Base-by-base conservation (phyloP, 768 basidiomycete species). In the Crepidotus variabilis region DNA sequence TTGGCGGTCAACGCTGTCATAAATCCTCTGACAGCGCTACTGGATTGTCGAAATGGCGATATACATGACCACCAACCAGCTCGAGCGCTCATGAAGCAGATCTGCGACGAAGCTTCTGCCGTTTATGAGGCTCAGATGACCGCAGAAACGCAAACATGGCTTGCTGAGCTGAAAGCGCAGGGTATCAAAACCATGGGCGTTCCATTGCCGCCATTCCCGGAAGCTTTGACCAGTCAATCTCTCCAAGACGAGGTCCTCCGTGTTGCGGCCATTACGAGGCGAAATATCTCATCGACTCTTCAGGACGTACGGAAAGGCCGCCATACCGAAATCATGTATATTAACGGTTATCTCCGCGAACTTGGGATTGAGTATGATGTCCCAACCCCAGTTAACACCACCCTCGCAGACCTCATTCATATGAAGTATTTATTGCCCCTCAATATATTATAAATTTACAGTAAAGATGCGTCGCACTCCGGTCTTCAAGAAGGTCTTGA, bases 21-120 rank as follows among this genome's bases (percentile, higher is more conserved):
- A 69, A 94, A 97, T 65, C 86, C 96, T 1, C 78, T 98, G 55
- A 91, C 94, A 0, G 89, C 92, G 8, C 67, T 98, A 21, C 72
- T 93, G 59, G 83, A 84, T 28, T 89, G 93, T 64, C 78, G 81
- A 51, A 96, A 96, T 67, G 93, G 92, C 16, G 83, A 85, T 1
- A 69, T 96, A 18, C 79, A 90, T 65, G 68, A 67, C 6, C 71
- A 80, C 8, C 51, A 63, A 0, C 69, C 73, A 11, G 78, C 84
- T 1, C 60, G 65, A 2, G 70, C 72, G 22, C 68, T 94, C 35
- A 69, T 84, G 51, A 53, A 63, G 1, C 67, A 72, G 36, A 69
- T 97, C n/a, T 88, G 89, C 60, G 34, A 63, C n/a, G 96, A 98
- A 70, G 89, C 88, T 7, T 75, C 84, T 1, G 61, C 60, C 0